Percentiles rank a stretch among this genome's conserved stretches.
Evolutionary conservation across 805 yeast genomes (phyloP).

Genomic region (Metschnikowia matae): DNA sequence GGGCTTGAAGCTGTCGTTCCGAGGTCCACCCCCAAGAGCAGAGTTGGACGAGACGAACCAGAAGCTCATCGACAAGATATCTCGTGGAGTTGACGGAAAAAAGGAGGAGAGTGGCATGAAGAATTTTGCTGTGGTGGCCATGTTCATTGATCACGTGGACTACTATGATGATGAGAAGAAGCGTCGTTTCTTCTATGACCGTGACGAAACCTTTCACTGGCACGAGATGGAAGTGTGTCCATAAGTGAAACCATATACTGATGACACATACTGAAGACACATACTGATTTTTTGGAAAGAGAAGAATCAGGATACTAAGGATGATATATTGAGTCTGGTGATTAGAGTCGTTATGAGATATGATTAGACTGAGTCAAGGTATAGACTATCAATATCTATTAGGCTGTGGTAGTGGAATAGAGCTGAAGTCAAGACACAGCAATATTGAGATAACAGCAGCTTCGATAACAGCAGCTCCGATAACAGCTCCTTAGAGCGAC

Average conservation of each 20-base stretch:
- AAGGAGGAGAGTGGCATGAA: constrained; percentile 58
- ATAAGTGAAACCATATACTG: constrained; percentile 17
- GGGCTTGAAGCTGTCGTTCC: constrained; percentile 57
- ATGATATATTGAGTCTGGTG: not conserved
- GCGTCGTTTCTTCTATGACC: constrained; percentile 50
- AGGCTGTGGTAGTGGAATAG: no score
- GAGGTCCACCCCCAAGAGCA: constrained; percentile 71
- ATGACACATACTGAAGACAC: no score
- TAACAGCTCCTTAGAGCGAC: no score
- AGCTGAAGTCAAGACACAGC: no score
- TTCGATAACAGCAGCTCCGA: no score
- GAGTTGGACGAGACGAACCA: constrained; percentile 50
- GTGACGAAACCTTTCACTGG: constrained; percentile 61
- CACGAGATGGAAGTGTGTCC: constrained; percentile 78
- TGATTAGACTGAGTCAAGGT: not conserved
- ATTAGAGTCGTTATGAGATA: not conserved
- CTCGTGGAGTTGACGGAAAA: constrained; percentile 80
- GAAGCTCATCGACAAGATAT: constrained; percentile 62
- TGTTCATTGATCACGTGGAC: constrained; percentile 71
- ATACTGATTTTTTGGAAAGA: not conserved
- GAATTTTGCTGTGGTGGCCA: constrained; percentile 64
- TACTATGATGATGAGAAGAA: constrained; percentile 57
- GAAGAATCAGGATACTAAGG: not conserved
- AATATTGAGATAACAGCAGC: no score
- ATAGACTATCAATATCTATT: not conserved